Evolutionary conservation across 2,329 filamentous ascomycete species (phyloP), one percentile per base, ranked within the genome.

Genomic region (Beauveria caledonica): DNA sequence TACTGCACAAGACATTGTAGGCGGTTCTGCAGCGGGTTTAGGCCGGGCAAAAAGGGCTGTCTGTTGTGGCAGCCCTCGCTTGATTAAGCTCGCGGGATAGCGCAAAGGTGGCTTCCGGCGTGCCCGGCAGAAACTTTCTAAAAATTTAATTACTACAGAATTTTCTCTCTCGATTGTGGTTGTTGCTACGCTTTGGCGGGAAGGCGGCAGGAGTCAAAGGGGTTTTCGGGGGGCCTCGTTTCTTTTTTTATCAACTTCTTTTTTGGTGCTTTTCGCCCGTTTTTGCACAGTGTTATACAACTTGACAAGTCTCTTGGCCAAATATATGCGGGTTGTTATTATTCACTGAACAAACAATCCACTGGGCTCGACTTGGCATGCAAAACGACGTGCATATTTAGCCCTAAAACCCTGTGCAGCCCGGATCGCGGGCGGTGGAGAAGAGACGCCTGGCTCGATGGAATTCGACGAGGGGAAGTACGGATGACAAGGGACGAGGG

Each of bases 391-490:
- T 56, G 53, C 53, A 56, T 46, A 56, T 42, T 46, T 46, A 46
- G 53, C 42, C 53, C n/a, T 13, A 8, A 44, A 54, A 36, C 33
- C 33, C 13, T 56, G 53, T 51, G 56, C 56, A 51, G 46, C 56
- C 49, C 56, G 56, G 56, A 58, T 58, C 56, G 56, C 56, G 56
- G 46, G 46, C 56, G 23, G 36, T 49, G 56, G 36, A 15, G 56
- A 39, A 36, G 36, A 19, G n/a, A 13, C 44, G 55, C 23, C 23
- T 50, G 36, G 29, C 33, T 25, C 45, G 45, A 58, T 50, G 56
- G 56, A 58, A 58, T 51, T 58, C 46, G 21, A n/a, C 54, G 44
- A 58, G 45, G 45, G 56, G 11, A n/a, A 51, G 33, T 51, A 51
- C 46, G 25, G 46, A 49, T 5, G 52, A 44, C 17, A 44, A 29